Conservation (phyloP, 257 asterid species). For the Nicotiana sylvestris region DNA sequence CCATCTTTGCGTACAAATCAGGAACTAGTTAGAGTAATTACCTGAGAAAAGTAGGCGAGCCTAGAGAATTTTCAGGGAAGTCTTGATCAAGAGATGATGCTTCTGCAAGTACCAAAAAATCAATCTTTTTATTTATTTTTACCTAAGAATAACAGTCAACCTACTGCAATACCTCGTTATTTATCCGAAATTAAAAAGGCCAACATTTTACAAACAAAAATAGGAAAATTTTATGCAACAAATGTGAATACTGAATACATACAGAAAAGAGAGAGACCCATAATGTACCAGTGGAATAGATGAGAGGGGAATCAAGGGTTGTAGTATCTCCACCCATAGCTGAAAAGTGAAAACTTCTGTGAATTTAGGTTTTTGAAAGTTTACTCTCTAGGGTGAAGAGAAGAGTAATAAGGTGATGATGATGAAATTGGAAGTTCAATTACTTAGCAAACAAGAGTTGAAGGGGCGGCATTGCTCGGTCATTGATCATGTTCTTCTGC, state of each 20-base stretch:
- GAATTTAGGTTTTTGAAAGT: neutral
- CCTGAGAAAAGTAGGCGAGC: slow-evolving; percentile 27
- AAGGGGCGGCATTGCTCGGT: neutral
- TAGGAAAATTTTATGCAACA: neutral
- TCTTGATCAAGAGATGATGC: slow-evolving; percentile 27
- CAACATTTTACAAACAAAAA: neutral
- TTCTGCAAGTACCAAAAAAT: slow-evolving; percentile 31
- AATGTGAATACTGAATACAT: neutral
- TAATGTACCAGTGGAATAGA: slow-evolving; percentile 33
- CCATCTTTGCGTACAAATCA: neutral
- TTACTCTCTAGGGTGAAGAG: neutral
- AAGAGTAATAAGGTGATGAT: neutral
- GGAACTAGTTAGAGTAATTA: slow-evolving; percentile 13
- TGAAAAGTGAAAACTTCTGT: neutral
- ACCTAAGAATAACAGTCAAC: neutral
- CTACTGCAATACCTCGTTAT: neutral
- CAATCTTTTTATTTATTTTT: neutral
- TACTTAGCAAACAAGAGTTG: neutral
- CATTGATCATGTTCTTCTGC: neutral
- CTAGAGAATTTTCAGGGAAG: slow-evolving; percentile 15
- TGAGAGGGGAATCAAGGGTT: neutral
- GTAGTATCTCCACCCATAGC: slow-evolving; percentile 53
- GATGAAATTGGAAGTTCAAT: neutral
- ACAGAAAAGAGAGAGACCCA: neutral
- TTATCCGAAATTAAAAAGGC: neutral